A percentile compares a stretch with the other conserved stretches of the same genome.
phyloP scores from a whole-genome alignment of 2,329 filamentous ascomycete genomes.

The Alternaria gaisen region DNA sequence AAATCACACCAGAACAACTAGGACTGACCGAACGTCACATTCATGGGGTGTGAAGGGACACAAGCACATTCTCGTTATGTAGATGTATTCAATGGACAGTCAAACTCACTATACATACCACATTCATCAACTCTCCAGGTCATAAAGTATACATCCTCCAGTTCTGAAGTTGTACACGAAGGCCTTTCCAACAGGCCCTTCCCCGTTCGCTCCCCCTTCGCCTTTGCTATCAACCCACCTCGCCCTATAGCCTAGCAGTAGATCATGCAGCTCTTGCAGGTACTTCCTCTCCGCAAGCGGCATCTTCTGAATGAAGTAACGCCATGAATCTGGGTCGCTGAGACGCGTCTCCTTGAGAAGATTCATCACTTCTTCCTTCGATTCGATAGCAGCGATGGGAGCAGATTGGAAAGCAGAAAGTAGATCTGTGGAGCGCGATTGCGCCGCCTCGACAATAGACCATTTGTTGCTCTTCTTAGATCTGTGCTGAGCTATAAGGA shows the following conservation, averaged over 20 bases:
- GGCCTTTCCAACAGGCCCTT: constrained; percentile 68
- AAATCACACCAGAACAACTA: too few species aligned
- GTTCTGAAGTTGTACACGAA: constrained; percentile 95
- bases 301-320: constrained; percentile 78
- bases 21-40: too few species aligned
- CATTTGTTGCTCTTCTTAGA: constrained; percentile 92
- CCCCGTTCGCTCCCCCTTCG: constrained; percentile 43
- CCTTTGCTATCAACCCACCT: constrained; percentile 60
- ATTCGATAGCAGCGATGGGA: constrained; percentile 87
- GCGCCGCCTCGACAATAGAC: constrained; percentile 82
- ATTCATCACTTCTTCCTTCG: constrained; percentile 82
- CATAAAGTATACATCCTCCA: constrained; percentile 84
- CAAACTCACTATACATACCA: too few species aligned
- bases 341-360: constrained; percentile 77
- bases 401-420: constrained; percentile 77
- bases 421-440: constrained; percentile 65
- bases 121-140: constrained; percentile 64
- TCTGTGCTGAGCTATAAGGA: constrained; percentile 82
- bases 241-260: constrained; percentile 71
- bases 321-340: constrained; percentile 85
- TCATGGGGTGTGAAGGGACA: too few species aligned
- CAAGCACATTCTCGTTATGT: too few species aligned
- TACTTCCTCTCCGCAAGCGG: constrained; percentile 83
- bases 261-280: constrained; percentile 80
- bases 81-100: too few species aligned